phyloP scores from a whole-genome alignment of 139 green algal species.

The Eudorina sp. region DNA sequence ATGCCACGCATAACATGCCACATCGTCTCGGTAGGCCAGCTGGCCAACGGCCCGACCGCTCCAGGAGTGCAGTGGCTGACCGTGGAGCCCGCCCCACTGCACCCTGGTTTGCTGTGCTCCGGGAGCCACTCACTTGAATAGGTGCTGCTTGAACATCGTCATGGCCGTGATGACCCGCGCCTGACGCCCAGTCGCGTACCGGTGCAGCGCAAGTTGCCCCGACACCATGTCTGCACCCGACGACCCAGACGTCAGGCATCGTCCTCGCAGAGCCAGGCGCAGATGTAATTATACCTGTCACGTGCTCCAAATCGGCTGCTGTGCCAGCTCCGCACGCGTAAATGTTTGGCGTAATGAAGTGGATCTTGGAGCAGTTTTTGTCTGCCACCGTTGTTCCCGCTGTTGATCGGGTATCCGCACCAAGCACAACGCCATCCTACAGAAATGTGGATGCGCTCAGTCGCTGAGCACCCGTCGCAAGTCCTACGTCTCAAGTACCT shows the following conservation, averaged over 20 bases:
- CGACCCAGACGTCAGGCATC: background rate
- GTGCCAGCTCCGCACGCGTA: conserved; percentile 98
- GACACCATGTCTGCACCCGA: conserved; percentile 91
- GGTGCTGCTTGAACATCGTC: conserved; percentile 97
- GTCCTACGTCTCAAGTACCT: conserved; percentile 71
- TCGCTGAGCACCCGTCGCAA: background rate
- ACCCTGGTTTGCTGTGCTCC: too few species aligned
- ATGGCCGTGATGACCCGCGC: conserved; percentile 93
- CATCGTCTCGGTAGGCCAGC: too few species aligned
- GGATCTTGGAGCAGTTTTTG: conserved; percentile 99
- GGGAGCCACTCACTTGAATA: conserved; percentile 85
- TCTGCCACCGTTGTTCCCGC: conserved; percentile 96
- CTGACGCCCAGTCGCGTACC: conserved; percentile 86
- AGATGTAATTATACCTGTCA: conserved; percentile 84
- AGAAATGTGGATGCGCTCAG: conserved; percentile 21
- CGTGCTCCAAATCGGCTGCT: conserved; percentile 96
- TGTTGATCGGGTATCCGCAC: conserved; percentile 97
- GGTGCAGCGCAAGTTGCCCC: conserved; percentile 92
- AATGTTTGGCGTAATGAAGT: conserved; percentile 98
- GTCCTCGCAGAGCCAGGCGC: too few species aligned
- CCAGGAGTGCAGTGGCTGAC: too few species aligned
- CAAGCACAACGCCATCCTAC: conserved; percentile 98
- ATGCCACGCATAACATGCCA: too few species aligned
- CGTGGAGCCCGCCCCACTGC: too few species aligned
- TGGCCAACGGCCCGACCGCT: too few species aligned